phyloP scores from a whole-genome alignment of 306 rosid genomes.

The Medicago truncatula region MtrunA17r5.0-ANR NC_053047.1:39938001-39938500 shows the following conservation, averaged over 20 bases:
- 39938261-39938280: background rate
- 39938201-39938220: background rate
- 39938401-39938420: too few relatives aligned
- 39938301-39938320: background rate
- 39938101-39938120: background rate
- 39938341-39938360: too few relatives aligned
- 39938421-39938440: too few relatives aligned
- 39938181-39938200: background rate
- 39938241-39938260: background rate
- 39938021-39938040: conserved; percentile 60
- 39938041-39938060: conserved; percentile 49
- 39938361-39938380: too few relatives aligned
- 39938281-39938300: background rate
- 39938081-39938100: conserved; percentile 60
- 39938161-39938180: background rate
- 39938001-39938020: conserved; percentile 17
- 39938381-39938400: too few relatives aligned
- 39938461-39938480: too few relatives aligned
- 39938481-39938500: too few relatives aligned
- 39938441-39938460: too few relatives aligned
- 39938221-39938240: background rate
- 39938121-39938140: conserved; percentile 23
- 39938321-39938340: background rate
- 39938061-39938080: conserved; percentile 43
- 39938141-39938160: conserved; percentile 13